Base-by-base conservation (phyloP, 208 protist genomes). In the Naegleria fowleri region DNA sequence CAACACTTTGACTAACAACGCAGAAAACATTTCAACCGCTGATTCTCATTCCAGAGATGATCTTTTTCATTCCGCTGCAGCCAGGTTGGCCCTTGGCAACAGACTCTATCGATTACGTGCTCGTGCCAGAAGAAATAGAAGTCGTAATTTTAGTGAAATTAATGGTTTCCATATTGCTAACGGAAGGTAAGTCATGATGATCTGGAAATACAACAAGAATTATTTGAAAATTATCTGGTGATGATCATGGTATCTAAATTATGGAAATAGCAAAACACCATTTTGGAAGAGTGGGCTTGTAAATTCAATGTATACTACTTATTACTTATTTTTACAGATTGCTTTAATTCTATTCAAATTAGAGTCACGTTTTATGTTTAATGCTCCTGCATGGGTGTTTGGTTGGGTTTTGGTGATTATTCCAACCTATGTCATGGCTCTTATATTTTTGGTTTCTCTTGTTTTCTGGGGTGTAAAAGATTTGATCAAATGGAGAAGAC, bases 401-500 rank as follows among this genome's bases (percentile, higher is more conserved):
- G 67, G 67, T 36, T 79, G 67, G 67, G n/a, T 36, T 36, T 36
- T 79, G 29, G 67, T 79, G 7, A 36, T 79, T 0, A 79, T 79
- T 36, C 67, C 67, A 79, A 79, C 67, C 5, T 79, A 79, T 79
- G 7, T 79, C 16, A 79, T 79, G 67, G 0, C n/a, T 15, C 6
- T 79, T 36, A 36, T 36, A 25, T 36, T 79, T 13, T 79, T 79
- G n/a, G 7, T 33, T 7, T 36, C 29, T 36, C 7, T 79, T 36
- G 25, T 36, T 36, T 36, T 79, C n/a, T 79, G 67, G 67, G 67
- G 25, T 36, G 16, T 79, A 79, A 79, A 79, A 33, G 67, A 79
- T 79, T 36, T 79, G 7, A 79, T 79, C n/a, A 79, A 79, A 79
- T 79, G 67, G 67, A 79, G 67, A 79, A 79, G 67, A 36, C 67